A percentile compares a stretch with the other conserved stretches of the same genome.
Conservation (phyloP, 2,329 filamentous ascomycete species). For the Fusarium albosuccineum region DNA sequence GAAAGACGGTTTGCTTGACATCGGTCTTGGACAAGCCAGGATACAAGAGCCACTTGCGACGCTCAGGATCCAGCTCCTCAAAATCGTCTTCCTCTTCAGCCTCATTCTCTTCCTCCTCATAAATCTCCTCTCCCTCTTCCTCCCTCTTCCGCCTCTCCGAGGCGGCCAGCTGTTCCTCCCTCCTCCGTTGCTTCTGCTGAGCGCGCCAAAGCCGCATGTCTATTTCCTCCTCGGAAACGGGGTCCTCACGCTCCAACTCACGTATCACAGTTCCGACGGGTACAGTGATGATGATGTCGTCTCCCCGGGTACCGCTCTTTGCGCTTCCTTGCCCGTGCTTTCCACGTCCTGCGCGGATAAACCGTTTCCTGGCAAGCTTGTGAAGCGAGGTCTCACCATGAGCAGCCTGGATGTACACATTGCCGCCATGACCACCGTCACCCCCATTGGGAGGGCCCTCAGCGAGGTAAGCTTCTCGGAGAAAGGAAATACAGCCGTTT, state of each 20-base stretch:
- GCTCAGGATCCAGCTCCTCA: constrained; percentile 60
- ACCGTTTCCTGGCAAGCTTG: constrained; percentile 84
- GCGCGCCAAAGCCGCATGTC: constrained; percentile 50
- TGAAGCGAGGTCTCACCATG: constrained; percentile 92
- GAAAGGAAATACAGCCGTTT: constrained; percentile 93
- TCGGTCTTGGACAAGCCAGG: constrained; percentile 81
- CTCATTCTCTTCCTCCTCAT: constrained; percentile 34
- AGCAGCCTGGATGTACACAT: constrained; percentile 93
- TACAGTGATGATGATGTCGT: constrained; percentile 89
- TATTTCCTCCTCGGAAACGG: constrained; percentile 73
- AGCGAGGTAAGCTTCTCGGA: constrained; percentile 89
- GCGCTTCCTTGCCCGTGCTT: constrained; percentile 82
- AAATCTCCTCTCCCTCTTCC: constrained; percentile 31
- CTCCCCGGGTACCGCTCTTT: constrained; percentile 81
- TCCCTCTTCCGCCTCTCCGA: constrained; percentile 46
- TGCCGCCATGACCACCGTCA: constrained; percentile 92
- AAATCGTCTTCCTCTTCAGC: constrained; percentile 53
- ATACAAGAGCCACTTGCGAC: constrained; percentile 88
- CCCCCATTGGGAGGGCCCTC: constrained; percentile 95
- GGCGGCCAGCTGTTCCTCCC: constrained; percentile 52
- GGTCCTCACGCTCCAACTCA: constrained; percentile 84
- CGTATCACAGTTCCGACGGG: constrained; percentile 92
- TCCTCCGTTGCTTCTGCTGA: constrained; percentile 50
- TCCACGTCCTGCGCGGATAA: constrained; percentile 81
- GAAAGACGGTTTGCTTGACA: constrained; percentile 67